Base-by-base conservation (phyloP, 2,329 filamentous ascomycete genomes). In the Arthroderma sp. region DNA sequence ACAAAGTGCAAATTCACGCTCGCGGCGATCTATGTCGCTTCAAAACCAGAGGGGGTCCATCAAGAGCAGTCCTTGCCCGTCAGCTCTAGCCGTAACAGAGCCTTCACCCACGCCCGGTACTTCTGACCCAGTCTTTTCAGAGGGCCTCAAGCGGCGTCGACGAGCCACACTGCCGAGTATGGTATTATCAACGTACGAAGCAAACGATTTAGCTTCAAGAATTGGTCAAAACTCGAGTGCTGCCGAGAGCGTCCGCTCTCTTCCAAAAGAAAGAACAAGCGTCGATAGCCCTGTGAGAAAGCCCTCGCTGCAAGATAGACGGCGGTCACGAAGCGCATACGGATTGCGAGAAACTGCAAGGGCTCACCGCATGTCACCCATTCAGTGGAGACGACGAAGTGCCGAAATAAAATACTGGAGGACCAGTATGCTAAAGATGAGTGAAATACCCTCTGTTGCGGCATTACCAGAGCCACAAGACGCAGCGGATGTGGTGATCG, bases 91-190 rank as follows among this genome's bases (percentile, higher is more conserved):
- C 15, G 3, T 22, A 22, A 22, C 15, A 22, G 15, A 22, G 15
- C 15, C 15, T 22, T 22, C 15, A 22, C 15, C 15, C 15, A 22
- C 15, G 15, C 15, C 15, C 15, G 15, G 15, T 22, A 22, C 15
- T 22, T 22, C 15, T 6, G 40, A 45, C 9, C 36, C 34, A 4
- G 32, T 38, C 6, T 40, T 38, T 10, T 32, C 43, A 22, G 34
- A 40, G 32, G 37, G 36, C 8, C 32, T 32, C 28, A 49, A 39
- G 9, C 50, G 46, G 7, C 58, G 57, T 34, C 57, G 68, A 48
- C 61, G 68, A 38, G 66, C 66, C 5, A 69, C 67, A 1, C 55
- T 69, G 10, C 67, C 68, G 1, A 69, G 66, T 46, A 50, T 69
- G 34, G 56, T 68, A 7, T 58, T 69, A 32, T 65, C 63, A 4